Conservation (phyloP, 768 basidiomycete species). For the Tylopilus balloui region DNA sequence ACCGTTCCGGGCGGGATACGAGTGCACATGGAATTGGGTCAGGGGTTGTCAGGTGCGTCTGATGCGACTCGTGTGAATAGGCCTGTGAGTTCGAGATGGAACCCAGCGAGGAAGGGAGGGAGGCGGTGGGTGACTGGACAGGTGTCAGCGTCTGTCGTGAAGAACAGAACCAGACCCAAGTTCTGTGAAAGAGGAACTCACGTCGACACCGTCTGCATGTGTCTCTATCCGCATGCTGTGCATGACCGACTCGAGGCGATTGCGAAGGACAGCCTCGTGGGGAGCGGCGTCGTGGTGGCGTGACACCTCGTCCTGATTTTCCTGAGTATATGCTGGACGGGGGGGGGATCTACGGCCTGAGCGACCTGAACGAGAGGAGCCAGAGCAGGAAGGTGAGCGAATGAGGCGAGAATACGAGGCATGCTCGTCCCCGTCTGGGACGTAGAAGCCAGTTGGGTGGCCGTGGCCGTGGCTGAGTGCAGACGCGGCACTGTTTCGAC, state of each 20-base stretch:
- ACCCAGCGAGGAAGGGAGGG: conserved; percentile 28
- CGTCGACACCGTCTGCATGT: conserved; percentile 19
- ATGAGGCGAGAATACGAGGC: conserved; percentile 22
- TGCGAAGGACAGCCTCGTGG: conserved; percentile 51
- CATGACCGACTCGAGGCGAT: conserved; percentile 51
- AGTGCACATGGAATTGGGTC: conserved; percentile 15
- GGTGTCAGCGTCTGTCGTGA: conserved; percentile 17
- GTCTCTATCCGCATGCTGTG: conserved; percentile 28
- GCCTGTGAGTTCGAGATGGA: conserved; percentile 25
- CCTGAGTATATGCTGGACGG: conserved; percentile 8
- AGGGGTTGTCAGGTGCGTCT: conserved; percentile 19
- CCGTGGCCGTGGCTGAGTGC: conserved; percentile 5
- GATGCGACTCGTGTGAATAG: conserved; percentile 27
- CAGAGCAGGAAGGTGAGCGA: conserved; percentile 26
- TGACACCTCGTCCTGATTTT: conserved; percentile 19
- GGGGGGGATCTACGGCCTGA: conserved; percentile 20
- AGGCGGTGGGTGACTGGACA: conserved; percentile 24
- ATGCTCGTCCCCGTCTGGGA: conserved; percentile 33
- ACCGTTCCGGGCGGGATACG: conserved; percentile 3
- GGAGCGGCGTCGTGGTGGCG: conserved; percentile 36
- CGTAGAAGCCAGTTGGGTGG: conserved; percentile 21
- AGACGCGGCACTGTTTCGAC: conserved; percentile 21
- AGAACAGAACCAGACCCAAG: conserved; percentile 11
- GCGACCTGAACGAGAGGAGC: conserved; percentile 24
- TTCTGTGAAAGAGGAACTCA: conserved; percentile 13